Percentiles rank a stretch among this genome's conserved stretches.
phyloP scores from a whole-genome alignment of 208 protist genomes.

The Tritrichomonas musculus region DNA sequence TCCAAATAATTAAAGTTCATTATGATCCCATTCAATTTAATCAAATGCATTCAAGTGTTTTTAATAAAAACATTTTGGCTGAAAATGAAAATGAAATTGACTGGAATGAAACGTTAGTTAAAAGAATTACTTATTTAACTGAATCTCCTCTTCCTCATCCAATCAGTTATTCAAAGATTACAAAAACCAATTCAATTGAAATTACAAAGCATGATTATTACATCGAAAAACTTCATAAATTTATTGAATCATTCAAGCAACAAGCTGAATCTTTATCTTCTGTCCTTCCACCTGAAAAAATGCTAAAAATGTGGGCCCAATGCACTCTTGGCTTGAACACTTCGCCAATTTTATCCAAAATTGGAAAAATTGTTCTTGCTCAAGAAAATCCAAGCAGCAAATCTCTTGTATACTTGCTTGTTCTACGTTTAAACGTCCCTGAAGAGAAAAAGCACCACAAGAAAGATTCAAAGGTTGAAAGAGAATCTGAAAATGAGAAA shows the following conservation, averaged over 20 bases:
- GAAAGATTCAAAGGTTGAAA: too few relatives aligned
- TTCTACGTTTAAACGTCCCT: not conserved
- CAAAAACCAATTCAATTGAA: not conserved
- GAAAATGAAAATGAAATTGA: not conserved
- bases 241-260: not conserved
- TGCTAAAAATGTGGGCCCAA: not conserved
- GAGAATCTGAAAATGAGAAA: too few relatives aligned
- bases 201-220: not conserved
- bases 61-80: not conserved
- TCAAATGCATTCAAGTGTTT: not conserved
- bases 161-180: not conserved
- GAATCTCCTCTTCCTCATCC: not conserved
- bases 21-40: not conserved
- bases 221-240: not conserved
- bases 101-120: not conserved
- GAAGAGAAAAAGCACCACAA: too few relatives aligned
- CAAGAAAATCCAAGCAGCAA: not conserved
- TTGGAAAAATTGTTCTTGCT: not conserved
- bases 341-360: not conserved
- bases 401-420: not conserved
- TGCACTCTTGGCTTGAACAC: not conserved
- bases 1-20: not conserved
- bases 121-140: not conserved
- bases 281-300: not conserved
- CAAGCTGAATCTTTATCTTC: not conserved